A percentile compares a stretch with the other conserved stretches of the same genome.
phyloP scores from a whole-genome alignment of 202 grass and related monocot genomes.

The Schoenoplectus triqueter region DNA sequence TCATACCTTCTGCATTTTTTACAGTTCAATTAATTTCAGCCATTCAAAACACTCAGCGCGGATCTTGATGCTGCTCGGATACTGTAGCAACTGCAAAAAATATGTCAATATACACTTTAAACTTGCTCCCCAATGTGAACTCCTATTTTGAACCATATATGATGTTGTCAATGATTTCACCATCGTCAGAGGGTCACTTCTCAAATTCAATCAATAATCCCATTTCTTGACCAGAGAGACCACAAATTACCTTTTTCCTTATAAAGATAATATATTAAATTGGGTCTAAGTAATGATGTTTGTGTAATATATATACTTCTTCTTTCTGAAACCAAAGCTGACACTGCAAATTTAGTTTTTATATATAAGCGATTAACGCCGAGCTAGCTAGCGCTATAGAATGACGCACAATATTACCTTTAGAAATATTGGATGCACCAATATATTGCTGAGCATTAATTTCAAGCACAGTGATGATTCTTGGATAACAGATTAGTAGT shows the following conservation, averaged over 20 bases:
- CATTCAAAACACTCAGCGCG: too few species aligned
- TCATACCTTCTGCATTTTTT: too few species aligned
- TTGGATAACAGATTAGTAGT: too few species aligned
- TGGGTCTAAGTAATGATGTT: background rate
- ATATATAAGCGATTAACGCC: background rate
- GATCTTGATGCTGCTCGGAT: too few species aligned
- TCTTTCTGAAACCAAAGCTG: background rate
- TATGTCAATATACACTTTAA: too few species aligned
- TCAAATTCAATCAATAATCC: background rate
- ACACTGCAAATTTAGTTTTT: background rate
- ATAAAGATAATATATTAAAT: background rate
- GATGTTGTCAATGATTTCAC: conserved; percentile 3
- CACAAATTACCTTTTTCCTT: background rate
- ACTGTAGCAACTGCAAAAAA: too few species aligned
- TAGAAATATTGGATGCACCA: background rate
- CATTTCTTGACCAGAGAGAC: conserved; percentile 20
- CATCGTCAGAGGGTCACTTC: background rate
- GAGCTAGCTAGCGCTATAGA: background rate
- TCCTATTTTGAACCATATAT: background rate
- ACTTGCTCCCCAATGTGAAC: too few species aligned
- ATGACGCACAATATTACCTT: background rate
- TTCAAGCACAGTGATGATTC: background rate
- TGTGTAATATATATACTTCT: background rate
- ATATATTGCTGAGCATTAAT: background rate
- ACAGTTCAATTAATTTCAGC: too few species aligned